A percentile compares a stretch with the other conserved stretches of the same genome.
phyloP scores from a whole-genome alignment of 2,329 filamentous ascomycete species.

The Chrysosporium keratinophilum region DNA sequence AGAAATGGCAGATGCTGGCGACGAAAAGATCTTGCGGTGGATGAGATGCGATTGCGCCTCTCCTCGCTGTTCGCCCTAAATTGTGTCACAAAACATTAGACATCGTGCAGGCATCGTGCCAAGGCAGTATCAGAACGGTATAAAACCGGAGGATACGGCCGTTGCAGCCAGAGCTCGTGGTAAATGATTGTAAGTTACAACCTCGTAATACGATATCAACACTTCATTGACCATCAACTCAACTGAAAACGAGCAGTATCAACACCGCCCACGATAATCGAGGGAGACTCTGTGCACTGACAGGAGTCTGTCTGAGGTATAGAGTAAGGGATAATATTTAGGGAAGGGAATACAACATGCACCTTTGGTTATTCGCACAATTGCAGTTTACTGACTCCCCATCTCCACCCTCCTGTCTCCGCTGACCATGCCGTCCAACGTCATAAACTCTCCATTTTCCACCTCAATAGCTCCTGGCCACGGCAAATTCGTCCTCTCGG shows the following conservation, averaged over 20 bases:
- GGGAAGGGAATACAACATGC: no score
- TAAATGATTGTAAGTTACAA: neutral
- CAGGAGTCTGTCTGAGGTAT: neutral
- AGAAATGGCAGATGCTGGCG: neutral
- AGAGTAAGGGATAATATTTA: no score
- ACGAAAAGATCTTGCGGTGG: neutral
- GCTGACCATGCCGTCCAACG: slow-evolving; percentile 12
- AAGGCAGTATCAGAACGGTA: neutral
- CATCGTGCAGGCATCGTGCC: neutral
- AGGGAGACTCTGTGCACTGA: neutral
- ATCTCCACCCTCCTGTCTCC: neutral
- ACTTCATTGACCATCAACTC: neutral
- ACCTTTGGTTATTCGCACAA: neutral
- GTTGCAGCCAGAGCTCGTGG: neutral
- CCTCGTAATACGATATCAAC: neutral
- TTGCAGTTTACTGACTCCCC: neutral
- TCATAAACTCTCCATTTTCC: slow-evolving; percentile 57
- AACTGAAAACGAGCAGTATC: neutral
- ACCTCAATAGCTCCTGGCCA: slow-evolving; percentile 63
- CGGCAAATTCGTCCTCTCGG: slow-evolving; percentile 62
- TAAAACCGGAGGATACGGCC: neutral
- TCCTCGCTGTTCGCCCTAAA: neutral
- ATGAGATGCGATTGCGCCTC: neutral
- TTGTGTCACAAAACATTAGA: slow-evolving; percentile 1
- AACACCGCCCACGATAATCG: neutral